Base-by-base conservation (phyloP, 768 basidiomycete genomes). In the Boletellus ananiceps region DNA sequence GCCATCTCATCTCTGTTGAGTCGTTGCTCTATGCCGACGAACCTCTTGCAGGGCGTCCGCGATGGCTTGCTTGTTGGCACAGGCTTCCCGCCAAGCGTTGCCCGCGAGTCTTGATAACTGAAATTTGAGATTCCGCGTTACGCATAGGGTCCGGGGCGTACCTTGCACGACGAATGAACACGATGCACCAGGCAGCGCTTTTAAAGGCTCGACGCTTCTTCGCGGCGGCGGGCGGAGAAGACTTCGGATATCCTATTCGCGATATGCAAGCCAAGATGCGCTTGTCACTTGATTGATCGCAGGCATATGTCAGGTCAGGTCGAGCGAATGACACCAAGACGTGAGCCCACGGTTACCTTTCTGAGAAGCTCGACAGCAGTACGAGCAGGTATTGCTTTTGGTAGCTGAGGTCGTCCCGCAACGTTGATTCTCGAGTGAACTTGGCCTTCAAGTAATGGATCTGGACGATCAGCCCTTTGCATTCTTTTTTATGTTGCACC, bases 381-480 rank as follows among this genome's bases (percentile, higher is more conserved):
- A 83, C 69, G 8, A 93, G 71, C 11, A 98, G 74, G 64, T 97
- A 97, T 40, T 78, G 73, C 64, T 99, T 99, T 72, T 98, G 96
- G 60, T 92, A 83, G 14, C 77, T 74, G 39, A 97, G 74, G 57
- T 83, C 84, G 50, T 74, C 74, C 31, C 95, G 80, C 74, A 96
- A 80, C 1, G 76, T 75, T 9, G 84, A 80, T 70, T 99, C 96
- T 21, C 95, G 79, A 3, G 81, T 86, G 67, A 85, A 94, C 63
- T 91, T 92, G 47, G 88, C 86, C 66, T 98, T 95, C 57, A 98
- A 75, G 68, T 96, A 97, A 36, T 77, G 79, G 50, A 96, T 92
- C 66, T 96, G 92, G 8, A 90, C 81, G 42, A 98, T 83, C 16
- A 97, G 73, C 8, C 92, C 91, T 62, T 93, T 93, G 72, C 88